These are phyloP conservation scores for Auricularia auricula-judae DNA, from an alignment of 768 basidiomycete genomes.

Conservation along the genomic window DNA sequence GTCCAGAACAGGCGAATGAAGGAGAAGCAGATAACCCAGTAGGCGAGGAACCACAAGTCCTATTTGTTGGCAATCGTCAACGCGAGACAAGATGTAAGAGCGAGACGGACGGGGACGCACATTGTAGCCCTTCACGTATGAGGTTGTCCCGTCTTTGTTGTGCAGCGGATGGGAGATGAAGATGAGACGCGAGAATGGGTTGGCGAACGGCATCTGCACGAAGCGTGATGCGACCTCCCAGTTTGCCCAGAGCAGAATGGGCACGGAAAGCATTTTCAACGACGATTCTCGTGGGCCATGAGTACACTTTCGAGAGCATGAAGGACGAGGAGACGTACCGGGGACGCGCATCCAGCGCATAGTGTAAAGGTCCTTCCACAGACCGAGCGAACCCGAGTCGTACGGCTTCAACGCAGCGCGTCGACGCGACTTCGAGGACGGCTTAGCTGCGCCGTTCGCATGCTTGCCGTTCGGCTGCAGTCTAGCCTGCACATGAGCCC, in stretches of 20 bases:
- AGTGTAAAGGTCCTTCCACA: conserved; percentile 42
- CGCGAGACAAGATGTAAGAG: background rate
- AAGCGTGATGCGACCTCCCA: conserved; percentile 48
- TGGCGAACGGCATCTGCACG: conserved; percentile 33
- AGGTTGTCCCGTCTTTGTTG: background rate
- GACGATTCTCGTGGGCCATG: conserved; percentile 37
- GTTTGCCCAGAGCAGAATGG: conserved; percentile 49
- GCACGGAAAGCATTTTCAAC: conserved; percentile 52
- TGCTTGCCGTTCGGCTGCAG: background rate
- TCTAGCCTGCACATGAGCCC: background rate
- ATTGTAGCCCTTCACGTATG: conserved; percentile 53
- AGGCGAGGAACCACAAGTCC: conserved; percentile 71
- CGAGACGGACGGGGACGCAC: conserved; percentile 9
- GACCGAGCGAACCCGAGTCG: conserved; percentile 17
- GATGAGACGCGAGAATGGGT: conserved; percentile 66
- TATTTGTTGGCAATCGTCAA: conserved; percentile 12
- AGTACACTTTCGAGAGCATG: background rate
- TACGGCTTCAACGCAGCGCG: background rate
- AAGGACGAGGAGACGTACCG: conserved; percentile 27
- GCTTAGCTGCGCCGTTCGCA: background rate
- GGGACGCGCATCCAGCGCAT: conserved; percentile 69
- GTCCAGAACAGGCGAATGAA: conserved; percentile 72
- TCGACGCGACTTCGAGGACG: background rate
- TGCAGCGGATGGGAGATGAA: conserved; percentile 58
- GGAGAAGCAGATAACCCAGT: conserved; percentile 82